Evolutionary conservation across 306 rosid genomes (phyloP), one percentile per base, ranked within the genome.

Genomic region (Quercus rubra): DNA sequence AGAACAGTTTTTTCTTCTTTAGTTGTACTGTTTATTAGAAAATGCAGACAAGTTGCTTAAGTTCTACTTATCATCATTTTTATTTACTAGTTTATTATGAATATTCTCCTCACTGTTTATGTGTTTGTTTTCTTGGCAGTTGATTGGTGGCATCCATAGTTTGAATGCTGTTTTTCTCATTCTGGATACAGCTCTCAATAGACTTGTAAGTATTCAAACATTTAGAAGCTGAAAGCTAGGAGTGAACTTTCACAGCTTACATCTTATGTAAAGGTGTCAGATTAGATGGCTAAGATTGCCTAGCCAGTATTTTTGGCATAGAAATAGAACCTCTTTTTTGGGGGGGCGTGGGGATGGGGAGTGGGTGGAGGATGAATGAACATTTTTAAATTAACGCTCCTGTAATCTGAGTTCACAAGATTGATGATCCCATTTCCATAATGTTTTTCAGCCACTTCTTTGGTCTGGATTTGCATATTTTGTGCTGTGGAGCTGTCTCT

Each of bases 91-190:
- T 67, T 18, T 33, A 33, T 67, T 9, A 35, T 67, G 25, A 1
- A 35, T 67, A 35, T 67, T 35, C 72, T 67, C 49, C 72, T 35
- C 52, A 67, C 72, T 5, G 18, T 31, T 19, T 67, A 4, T 67
- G 49, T 35, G 51, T 31, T 67, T 19, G 35, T 19, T 59, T 78
- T 31, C 51, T 83, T 71, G 77, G 81, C 96, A 94, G 97, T 81
- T 94, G 85, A 88, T 87, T 87, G 90, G 87, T 25, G 85, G 86
- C 83, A 89, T 94, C 89, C 97, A 94, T 82, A 87, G 75, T 55
- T 56, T 92, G 84, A 90, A 94, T 74, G 87, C 88, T 8, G n/a
- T 73, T 74, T 88, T 92, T 81, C 93, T 92, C 71, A 90, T 92
- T 68, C 83, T 89, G 78, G 94, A 94, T 78, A 87, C 93, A 64